These are phyloP conservation scores for Fusarium virguliforme DNA, from an alignment of 2,329 filamentous ascomycete genomes.

Conservation along the genomic window DNA sequence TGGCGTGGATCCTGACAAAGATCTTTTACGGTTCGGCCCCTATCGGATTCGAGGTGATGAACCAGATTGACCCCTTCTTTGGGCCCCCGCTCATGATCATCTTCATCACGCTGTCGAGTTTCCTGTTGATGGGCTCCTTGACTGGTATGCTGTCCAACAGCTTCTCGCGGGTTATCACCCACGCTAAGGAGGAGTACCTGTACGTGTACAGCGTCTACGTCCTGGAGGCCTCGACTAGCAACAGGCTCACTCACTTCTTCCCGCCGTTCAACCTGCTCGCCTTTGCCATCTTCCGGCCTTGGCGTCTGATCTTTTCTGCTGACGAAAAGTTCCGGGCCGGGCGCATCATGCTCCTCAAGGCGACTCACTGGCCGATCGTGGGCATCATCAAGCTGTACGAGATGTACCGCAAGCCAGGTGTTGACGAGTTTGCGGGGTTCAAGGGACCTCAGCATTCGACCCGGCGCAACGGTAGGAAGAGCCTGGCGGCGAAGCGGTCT, in stretches of 20 bases:
- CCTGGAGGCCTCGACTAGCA: conserved; percentile 77
- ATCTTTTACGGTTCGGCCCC: conserved; percentile 86
- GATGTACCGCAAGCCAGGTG: conserved; percentile 60
- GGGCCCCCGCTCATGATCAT: conserved; percentile 77
- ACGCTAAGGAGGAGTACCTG: conserved; percentile 82
- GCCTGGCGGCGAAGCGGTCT: conserved; percentile 40
- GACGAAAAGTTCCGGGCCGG: conserved; percentile 74
- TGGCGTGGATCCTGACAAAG: conserved; percentile 84
- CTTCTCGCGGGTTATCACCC: conserved; percentile 75
- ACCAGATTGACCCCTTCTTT: conserved; percentile 72
- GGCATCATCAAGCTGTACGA: conserved; percentile 80
- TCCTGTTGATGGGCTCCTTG: conserved; percentile 83
- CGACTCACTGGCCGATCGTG: conserved; percentile 78
- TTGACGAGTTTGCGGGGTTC: conserved; percentile 64
- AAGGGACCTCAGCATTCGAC: conserved; percentile 61
- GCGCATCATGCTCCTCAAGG: conserved; percentile 74
- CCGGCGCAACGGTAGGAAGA: conserved; percentile 40
- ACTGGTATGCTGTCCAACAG: conserved; percentile 86
- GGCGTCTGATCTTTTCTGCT: conserved; percentile 77
- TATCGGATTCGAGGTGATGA: conserved; percentile 80
- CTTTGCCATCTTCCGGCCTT: conserved; percentile 79
- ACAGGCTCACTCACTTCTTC: conserved; percentile 79
- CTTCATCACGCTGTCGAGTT: conserved; percentile 84
- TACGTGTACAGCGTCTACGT: conserved; percentile 81
- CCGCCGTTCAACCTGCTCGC: conserved; percentile 83